phyloP scores from a whole-genome alignment of 257 asterid genomes.

The Solanum lignicaule region DNA sequence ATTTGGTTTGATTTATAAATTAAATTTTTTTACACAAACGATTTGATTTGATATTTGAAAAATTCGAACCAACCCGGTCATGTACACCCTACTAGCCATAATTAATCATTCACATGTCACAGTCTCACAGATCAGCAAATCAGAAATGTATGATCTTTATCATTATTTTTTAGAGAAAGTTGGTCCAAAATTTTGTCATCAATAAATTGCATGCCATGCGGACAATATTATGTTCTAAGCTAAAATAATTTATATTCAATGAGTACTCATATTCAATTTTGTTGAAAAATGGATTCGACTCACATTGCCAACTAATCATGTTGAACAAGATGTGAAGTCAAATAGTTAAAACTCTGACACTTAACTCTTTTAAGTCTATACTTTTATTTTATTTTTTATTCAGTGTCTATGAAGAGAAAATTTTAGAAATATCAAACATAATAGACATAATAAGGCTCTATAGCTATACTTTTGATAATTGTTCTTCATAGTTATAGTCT shows the following conservation, averaged over 20 bases:
- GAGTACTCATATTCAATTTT: background rate
- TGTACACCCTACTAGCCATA: background rate
- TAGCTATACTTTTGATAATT: too few species aligned
- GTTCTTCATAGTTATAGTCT: rapidly evolving
- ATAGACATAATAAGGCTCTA: too few species aligned
- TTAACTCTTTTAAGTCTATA: background rate
- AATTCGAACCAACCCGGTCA: too few species aligned
- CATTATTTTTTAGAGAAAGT: background rate
- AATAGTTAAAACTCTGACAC: background rate
- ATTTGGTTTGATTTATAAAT: too few species aligned
- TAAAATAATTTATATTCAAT: background rate
- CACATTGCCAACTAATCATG: background rate
- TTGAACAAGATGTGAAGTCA: background rate
- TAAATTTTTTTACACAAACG: too few species aligned
- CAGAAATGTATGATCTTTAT: background rate
- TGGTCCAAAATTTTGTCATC: background rate
- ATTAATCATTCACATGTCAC: background rate
- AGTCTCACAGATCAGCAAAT: background rate
- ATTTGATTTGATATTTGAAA: too few species aligned
- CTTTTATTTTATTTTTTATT: too few species aligned
- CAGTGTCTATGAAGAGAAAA: too few species aligned
- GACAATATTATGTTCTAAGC: background rate
- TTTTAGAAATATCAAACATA: too few species aligned
- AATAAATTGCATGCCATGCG: background rate
- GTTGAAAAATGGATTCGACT: background rate